Evolutionary conservation across 306 rosid genomes (phyloP).

Genomic region (Lathyrus aphaca): DNA sequence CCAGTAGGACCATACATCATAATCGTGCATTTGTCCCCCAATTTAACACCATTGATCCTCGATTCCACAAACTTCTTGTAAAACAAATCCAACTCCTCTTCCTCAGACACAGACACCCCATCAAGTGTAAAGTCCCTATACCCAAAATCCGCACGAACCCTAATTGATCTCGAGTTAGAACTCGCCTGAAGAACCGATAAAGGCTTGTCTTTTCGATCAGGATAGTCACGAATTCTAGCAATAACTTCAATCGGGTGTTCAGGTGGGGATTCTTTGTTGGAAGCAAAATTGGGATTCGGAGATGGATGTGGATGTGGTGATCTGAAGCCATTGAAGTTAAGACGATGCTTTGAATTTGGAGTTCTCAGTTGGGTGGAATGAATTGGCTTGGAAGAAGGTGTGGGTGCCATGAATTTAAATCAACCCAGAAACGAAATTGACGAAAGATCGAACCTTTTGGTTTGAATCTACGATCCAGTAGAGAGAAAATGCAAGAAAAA

Average conservation of each 20-base stretch:
- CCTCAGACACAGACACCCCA: conserved; percentile 88
- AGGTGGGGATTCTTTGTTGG: conserved; percentile 52
- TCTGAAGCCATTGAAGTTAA: conserved; percentile 60
- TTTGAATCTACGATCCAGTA: conserved; percentile 26
- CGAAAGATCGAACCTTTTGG: conserved; percentile 50
- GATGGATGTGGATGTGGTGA: conserved; percentile 59
- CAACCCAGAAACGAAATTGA: conserved; percentile 33
- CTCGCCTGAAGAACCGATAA: conserved; percentile 61
- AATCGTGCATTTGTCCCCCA: conserved; percentile 89
- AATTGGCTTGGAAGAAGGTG: conserved; percentile 81
- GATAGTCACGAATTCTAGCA: conserved; percentile 90
- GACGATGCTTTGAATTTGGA: conserved; percentile 84
- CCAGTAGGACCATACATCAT: conserved; percentile 99
- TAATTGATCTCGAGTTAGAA: conserved; percentile 54
- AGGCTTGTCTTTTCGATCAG: conserved; percentile 77
- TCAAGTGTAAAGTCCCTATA: conserved; percentile 93
- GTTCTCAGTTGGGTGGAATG: conserved; percentile 62
- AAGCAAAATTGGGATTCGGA: conserved; percentile 49
- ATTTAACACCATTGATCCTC: conserved; percentile 71
- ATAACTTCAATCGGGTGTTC: conserved; percentile 94
- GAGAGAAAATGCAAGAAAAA: conserved; percentile 33
- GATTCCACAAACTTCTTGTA: conserved; percentile 77
- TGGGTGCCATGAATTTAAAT: conserved; percentile 67
- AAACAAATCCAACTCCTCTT: conserved; percentile 70
- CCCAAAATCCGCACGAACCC: conserved; percentile 91